Base-by-base conservation (phyloP, 306 rosid species). In the Ceratonia siliqua region DNA sequence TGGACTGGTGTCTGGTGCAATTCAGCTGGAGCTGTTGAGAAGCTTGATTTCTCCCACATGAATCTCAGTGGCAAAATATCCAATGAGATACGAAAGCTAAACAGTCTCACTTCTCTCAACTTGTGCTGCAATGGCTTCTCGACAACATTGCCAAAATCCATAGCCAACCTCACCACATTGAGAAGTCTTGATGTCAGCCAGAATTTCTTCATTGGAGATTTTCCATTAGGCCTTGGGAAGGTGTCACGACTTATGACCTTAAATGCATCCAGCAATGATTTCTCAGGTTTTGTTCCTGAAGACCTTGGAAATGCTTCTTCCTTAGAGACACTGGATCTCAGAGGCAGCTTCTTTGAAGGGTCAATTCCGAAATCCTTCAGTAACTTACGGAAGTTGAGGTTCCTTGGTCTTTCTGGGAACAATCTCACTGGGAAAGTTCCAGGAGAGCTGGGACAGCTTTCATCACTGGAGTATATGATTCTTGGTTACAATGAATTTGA, bases 331-430 rank as follows among this genome's bases (percentile, higher is more conserved):
- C 73, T 94, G 66, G 99, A 94, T 89, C 93, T 94, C 43, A 82
- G 97, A 81, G 99, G 99, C 28, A 90, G 94, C 83, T 89, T 94
- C 82, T 86, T 90, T 49, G 78, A 68, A 74, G 99, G 97, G 27
- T 57, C 85, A 8, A 72, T 94, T 82, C 97, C 96, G 0, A 78
- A 69, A 81, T 75, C 96, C 20, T 85, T 87, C 57, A 82, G 79
- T 65, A 85, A 82, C 73, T 79, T 94, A 87, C 85, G 56, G 77
- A 90, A 86, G 88, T 82, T 94, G 77, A 92, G 82, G 87, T 94
- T 92, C 88, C 96, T 94, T 68, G 99, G 99, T 48, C 89, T 94
- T 50, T 90, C 97, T 1, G 99, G 99, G 73, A 94, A 92, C 50
- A 92, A 90, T 43, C 89, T 94, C 78, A 86, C 96, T 1, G 97